Evolutionary conservation across 305 asterid genomes (phyloP), one percentile per base, ranked within the genome.

Genomic region (Lippia alba): DNA sequence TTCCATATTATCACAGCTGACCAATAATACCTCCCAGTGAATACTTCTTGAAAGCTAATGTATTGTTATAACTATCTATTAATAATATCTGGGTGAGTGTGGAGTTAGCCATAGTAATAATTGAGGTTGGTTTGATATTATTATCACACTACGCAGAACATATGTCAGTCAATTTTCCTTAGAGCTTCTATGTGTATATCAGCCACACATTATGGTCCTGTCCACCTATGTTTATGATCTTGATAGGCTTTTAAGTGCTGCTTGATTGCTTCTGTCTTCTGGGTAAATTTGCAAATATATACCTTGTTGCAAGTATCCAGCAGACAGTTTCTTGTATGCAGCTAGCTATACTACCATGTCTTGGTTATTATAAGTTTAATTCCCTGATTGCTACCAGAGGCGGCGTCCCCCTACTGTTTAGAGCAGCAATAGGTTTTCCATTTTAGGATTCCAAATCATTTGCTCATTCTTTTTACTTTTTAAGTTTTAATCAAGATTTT

Each of bases 401-500:
- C 24, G 40, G 67, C 54, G 63, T 73, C 57, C 20, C 58, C 10
- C 48, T 41, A 32, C 63, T 54, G 39, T 65, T 59, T 34, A 8
- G 12, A 30, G 1, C 14, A 32, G 59, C 30, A 16, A 3, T 63
- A 2, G 56, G 56, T 64, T 64, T 33, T 56, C 16, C n/a, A 48
- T 66, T 12, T 56, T 46, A 51, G 54, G 12, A 45, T 18, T 57
- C 40, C 61, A 12, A 20, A 7, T 33, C 61, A 14, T 64, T 56
- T 49, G 30, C 55, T 51, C 41, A 61, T 62, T 41, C 20, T 30
- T 15, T 33, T 15, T 73, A 17, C 58, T 8, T 46, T 53, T 44
- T 24, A 36, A 10, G 34, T 66, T 60, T 55, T 77, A 45, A 72
- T 68, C 15, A 56, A 32, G 56, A 58, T 70, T 76, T 66, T 55